Evolutionary conservation across 108 stramenopile species (phyloP).

Genomic region (Discostella pseudostelligera): DNA sequence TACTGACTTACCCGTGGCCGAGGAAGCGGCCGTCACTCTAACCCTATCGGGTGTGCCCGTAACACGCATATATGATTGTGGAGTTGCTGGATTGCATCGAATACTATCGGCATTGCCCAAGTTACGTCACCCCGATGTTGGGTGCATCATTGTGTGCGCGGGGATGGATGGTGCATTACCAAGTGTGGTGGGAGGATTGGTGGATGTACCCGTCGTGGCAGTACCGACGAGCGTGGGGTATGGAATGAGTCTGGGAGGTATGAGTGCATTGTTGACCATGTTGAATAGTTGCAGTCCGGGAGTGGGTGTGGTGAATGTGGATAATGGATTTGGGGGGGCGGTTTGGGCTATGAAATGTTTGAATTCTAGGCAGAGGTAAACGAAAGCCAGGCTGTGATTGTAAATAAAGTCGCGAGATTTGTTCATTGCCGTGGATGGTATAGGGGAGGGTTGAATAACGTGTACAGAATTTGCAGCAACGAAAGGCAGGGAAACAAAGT

Average conservation of each 20-base stretch:
- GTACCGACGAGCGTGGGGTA: constrained; percentile 95
- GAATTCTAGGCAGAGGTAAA: constrained; percentile 17
- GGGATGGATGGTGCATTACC: constrained; percentile 97
- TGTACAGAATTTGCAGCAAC: too few relatives aligned
- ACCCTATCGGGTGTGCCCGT: constrained; percentile 68
- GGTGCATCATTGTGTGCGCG: constrained; percentile 88
- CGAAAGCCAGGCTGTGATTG: too few relatives aligned
- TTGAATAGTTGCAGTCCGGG: constrained; percentile 95
- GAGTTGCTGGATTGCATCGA: constrained; percentile 95
- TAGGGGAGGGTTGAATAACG: too few relatives aligned
- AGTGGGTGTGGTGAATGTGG: constrained; percentile 94
- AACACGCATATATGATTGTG: constrained; percentile 86
- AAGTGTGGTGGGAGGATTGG: constrained; percentile 92
- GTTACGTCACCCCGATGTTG: constrained; percentile 67
- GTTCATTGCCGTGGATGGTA: too few relatives aligned
- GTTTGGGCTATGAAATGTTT: constrained; percentile 87
- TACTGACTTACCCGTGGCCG: constrained; percentile 87
- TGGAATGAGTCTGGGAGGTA: constrained; percentile 87
- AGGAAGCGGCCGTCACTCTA: constrained; percentile 84
- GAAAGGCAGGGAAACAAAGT: too few relatives aligned
- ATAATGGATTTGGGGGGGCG: constrained; percentile 97
- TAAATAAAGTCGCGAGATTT: too few relatives aligned
- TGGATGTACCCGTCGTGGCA: constrained; percentile 90
- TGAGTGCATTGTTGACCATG: constrained; percentile 94
- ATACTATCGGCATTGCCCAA: constrained; percentile 74